Evolutionary conservation across 495 filamentous ascomycete genomes (phyloP).

Genomic region (Trichoderma gamsii): DNA sequence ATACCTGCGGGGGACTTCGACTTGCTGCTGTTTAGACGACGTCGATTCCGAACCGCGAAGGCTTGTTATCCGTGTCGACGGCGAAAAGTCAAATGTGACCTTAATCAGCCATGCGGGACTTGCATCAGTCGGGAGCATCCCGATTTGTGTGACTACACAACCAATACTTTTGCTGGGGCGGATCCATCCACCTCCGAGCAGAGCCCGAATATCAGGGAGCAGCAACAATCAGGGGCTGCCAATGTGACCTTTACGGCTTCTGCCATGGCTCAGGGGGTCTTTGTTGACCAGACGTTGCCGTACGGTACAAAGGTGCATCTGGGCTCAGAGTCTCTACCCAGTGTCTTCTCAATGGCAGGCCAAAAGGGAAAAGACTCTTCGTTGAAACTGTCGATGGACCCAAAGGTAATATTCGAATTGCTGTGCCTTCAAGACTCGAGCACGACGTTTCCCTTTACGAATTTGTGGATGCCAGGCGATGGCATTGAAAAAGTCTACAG

Average conservation of each 20-base stretch:
- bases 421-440: not conserved
- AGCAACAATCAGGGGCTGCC: not conserved
- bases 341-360: not conserved
- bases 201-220: not conserved
- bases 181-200: not conserved
- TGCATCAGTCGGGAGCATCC: slow-evolving; percentile 9
- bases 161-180: slow-evolving; percentile 8
- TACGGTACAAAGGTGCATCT: slow-evolving; percentile 4
- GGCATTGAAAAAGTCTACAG: slow-evolving; percentile 9
- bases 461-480: slow-evolving; percentile 1
- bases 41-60: not conserved
- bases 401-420: not conserved
- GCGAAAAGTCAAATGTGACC: slow-evolving; percentile 7
- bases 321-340: not conserved
- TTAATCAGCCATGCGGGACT: slow-evolving; percentile 6
- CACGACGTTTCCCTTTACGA: slow-evolving; percentile 4
- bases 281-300: not conserved
- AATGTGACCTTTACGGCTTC: not conserved
- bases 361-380: not conserved
- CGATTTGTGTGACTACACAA: slow-evolving; percentile 6
- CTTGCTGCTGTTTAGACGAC: not conserved
- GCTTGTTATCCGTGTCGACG: slow-evolving; percentile 2
- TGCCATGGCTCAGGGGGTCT: not conserved
- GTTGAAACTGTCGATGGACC: not conserved
- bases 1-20: slow-evolving; percentile 1